Percentiles rank a stretch among this genome's conserved stretches.
Conservation (phyloP, 2,329 filamentous ascomycete genomes). For the Tolypocladium cylindrosporum region DNA sequence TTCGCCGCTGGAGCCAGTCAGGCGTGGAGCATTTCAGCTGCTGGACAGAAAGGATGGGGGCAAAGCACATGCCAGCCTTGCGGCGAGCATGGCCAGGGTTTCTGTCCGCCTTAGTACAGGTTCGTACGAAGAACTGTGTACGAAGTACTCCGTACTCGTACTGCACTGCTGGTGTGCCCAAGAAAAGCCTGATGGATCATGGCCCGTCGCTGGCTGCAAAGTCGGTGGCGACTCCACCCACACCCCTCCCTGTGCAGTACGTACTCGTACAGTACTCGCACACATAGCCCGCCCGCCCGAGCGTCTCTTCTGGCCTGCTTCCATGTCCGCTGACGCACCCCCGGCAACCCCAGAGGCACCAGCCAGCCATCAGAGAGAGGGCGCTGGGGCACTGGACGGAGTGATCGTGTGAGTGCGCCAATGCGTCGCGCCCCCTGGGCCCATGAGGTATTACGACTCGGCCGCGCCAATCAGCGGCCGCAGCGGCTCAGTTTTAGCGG, state of each 20-base stretch:
- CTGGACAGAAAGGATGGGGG: background rate
- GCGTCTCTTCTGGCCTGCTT: background rate
- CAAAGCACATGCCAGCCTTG: background rate
- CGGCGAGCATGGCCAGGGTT: background rate
- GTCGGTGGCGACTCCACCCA: background rate
- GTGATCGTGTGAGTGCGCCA: background rate
- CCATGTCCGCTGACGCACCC: background rate
- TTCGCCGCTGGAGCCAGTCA: background rate
- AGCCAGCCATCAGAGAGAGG: background rate
- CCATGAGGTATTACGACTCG: background rate
- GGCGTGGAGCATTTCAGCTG: background rate
- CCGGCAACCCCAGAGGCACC: background rate
- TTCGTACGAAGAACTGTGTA: too few species aligned
- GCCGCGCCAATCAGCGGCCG: slow-evolving; percentile 1
- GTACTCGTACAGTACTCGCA: too few species aligned
- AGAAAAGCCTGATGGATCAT: background rate
- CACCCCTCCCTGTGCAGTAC: background rate
- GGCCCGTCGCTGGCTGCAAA: background rate
- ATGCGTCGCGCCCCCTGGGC: background rate
- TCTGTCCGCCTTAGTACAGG: background rate
- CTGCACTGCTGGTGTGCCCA: background rate
- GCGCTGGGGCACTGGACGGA: background rate
- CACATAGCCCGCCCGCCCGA: background rate
- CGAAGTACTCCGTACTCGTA: rapidly evolving
- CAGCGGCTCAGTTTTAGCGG: slow-evolving; percentile 1